phyloP scores from a whole-genome alignment of 768 basidiomycete species.

The Mycena galopus region DNA sequence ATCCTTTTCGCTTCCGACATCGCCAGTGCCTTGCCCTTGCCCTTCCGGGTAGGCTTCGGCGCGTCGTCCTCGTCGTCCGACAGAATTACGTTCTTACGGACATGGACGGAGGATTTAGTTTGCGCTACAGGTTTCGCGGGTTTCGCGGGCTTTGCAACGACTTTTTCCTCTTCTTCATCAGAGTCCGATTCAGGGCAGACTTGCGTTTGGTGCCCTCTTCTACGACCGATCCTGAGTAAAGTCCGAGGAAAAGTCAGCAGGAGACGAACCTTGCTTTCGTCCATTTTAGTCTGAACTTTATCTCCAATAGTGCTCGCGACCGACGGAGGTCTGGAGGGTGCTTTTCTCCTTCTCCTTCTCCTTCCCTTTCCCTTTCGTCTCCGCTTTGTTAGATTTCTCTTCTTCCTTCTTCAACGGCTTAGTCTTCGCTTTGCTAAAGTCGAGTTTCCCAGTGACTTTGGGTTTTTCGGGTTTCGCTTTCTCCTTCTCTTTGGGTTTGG shows the following conservation, averaged over 20 bases:
- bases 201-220: conserved; percentile 58
- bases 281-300: conserved; percentile 37
- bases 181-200: conserved; percentile 51
- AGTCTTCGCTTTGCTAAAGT: conserved; percentile 71
- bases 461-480: conserved; percentile 44
- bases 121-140: conserved; percentile 4
- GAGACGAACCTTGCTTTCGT: conserved; percentile 34
- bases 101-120: conserved; percentile 41
- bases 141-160: neutral
- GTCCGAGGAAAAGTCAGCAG: neutral
- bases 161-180: conserved; percentile 47
- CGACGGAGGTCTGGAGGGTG: conserved; percentile 13
- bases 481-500: conserved; percentile 40
- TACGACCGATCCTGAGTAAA: neutral
- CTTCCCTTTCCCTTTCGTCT: conserved; percentile 37
- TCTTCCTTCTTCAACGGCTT: conserved; percentile 52
- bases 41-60: conserved; percentile 48
- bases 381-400: conserved; percentile 23
- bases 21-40: conserved; percentile 43
- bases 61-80: conserved; percentile 73
- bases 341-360: no score
- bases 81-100: conserved; percentile 63
- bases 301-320: conserved; percentile 24
- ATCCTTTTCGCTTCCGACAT: conserved; percentile 62
- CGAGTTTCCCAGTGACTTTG: conserved; percentile 64